A percentile compares a stretch with the other conserved stretches of the same genome.
Evolutionary conservation across 1,284 basidiomycete species (phyloP).

Genomic region (Pyrrhoderma lamaoense): DNA sequence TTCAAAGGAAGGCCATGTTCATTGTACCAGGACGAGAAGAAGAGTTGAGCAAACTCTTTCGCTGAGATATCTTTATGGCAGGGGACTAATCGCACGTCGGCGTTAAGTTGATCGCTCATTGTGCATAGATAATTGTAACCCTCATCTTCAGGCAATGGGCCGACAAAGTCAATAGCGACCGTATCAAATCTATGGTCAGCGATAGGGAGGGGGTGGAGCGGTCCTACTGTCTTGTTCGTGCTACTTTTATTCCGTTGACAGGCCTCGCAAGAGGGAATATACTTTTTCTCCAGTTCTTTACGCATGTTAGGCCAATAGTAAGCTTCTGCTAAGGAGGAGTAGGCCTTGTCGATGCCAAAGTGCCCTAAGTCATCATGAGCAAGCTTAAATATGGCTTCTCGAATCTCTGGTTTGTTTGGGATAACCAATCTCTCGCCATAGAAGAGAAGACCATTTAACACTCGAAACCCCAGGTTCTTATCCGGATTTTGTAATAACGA

Average conservation of each 20-base stretch:
- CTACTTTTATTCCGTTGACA: constrained; percentile 23
- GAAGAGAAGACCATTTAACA: constrained; percentile 25
- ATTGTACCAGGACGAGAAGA: constrained; percentile 22
- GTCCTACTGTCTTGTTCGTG: constrained; percentile 17
- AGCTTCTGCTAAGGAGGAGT: constrained; percentile 13
- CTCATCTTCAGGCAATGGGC: constrained; percentile 23
- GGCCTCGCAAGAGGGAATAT: constrained; percentile 20
- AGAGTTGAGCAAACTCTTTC: constrained; percentile 21
- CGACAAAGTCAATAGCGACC: constrained; percentile 30
- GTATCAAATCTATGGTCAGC: constrained; percentile 19
- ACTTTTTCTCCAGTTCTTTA: constrained; percentile 16
- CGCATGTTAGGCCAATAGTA: constrained; percentile 23
- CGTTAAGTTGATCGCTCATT: constrained; percentile 17
- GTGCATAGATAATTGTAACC: constrained; percentile 17
- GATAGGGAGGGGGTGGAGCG: constrained; percentile 24
- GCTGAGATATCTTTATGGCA: constrained; percentile 23
- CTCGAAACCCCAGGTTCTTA: constrained; percentile 15
- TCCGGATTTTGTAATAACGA: constrained; percentile 20
- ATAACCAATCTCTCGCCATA: constrained; percentile 27
- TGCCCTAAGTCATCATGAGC: constrained; percentile 24
- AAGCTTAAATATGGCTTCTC: constrained; percentile 23
- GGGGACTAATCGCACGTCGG: constrained; percentile 23
- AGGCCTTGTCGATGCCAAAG: constrained; percentile 22
- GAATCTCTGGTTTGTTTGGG: constrained; percentile 19
- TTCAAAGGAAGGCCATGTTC: constrained; percentile 21